Evolutionary conservation across 2,329 filamentous ascomycete genomes (phyloP).

Genomic region (Thielaviopsis ethacetica): DNA sequence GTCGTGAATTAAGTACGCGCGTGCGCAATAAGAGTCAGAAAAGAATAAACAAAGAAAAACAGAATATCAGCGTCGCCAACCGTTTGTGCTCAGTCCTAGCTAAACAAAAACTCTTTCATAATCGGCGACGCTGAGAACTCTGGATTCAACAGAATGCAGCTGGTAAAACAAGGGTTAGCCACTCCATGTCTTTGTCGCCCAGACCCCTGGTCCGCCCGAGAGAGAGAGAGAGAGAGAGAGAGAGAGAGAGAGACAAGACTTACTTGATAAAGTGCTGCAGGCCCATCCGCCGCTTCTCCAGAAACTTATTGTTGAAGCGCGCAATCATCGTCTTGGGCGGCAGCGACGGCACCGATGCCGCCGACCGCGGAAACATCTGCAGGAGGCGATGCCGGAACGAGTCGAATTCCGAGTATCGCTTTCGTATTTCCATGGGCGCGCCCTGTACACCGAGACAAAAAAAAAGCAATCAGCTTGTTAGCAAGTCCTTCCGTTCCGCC

Average conservation of each 20-base stretch:
- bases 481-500: not conserved
- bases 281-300: conserved; percentile 68
- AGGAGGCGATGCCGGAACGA: conserved; percentile 59
- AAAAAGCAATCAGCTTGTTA: too few relatives aligned
- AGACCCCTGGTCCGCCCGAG: too few relatives aligned
- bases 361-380: conserved; percentile 67
- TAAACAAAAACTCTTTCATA: conserved; percentile 78
- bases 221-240: too few relatives aligned
- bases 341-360: conserved; percentile 70
- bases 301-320: conserved; percentile 68
- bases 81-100: conserved; percentile 17
- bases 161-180: conserved; percentile 21
- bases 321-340: conserved; percentile 85
- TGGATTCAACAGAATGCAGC: conserved; percentile 80
- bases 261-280: conserved; percentile 90
- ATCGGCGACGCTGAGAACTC: conserved; percentile 87
- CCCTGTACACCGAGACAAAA: conserved; percentile 28
- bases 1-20: too few relatives aligned
- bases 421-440: conserved; percentile 44
- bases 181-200: too few relatives aligned
- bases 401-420: conserved; percentile 88
- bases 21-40: too few relatives aligned
- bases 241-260: conserved; percentile 23
- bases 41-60: not conserved
- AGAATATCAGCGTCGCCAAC: not conserved